Evolutionary conservation across 371 early-diverging fungal genomes (phyloP).

Genomic region (Apophysomyces variabilis): DNA sequence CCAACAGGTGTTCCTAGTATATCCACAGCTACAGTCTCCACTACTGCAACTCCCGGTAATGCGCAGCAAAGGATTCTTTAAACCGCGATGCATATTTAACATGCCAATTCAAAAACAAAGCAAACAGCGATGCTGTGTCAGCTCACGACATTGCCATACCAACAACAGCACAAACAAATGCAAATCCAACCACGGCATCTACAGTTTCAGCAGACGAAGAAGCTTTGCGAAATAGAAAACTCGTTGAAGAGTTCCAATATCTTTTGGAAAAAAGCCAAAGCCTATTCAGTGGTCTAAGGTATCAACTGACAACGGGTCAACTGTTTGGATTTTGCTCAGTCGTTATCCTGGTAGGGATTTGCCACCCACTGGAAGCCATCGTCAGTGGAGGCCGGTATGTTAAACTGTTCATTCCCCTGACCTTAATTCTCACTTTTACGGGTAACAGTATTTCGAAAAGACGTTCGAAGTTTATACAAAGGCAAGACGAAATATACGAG

Average conservation of each 20-base stretch:
- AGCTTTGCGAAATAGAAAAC: constrained; percentile 47
- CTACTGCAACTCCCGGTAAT: constrained; percentile 14
- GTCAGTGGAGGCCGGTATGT: constrained; percentile 75
- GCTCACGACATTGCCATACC: constrained; percentile 1
- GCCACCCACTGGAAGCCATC: constrained; percentile 75
- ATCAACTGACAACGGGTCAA: constrained; percentile 6
- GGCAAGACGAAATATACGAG: constrained; percentile 33
- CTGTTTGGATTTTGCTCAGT: neutral
- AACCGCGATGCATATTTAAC: neutral
- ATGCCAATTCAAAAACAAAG: neutral
- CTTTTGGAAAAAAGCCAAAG: constrained; percentile 96
- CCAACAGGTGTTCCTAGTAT: constrained; percentile 11
- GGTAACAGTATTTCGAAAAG: constrained; percentile 83
- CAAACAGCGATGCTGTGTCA: neutral
- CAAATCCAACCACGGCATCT: constrained; percentile 11
- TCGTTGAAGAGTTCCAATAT: constrained; percentile 91
- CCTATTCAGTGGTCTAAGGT: constrained; percentile 92
- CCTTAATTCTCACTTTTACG: neutral
- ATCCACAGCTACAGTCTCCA: constrained; percentile 6
- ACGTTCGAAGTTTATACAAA: constrained; percentile 97
- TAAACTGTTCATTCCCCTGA: neutral
- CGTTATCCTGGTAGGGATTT: constrained; percentile 56
- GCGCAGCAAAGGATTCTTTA: neutral
- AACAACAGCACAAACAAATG: neutral
- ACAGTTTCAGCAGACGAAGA: constrained; percentile 32